Evolutionary conservation across 352 stramenopile species (phyloP).

Genomic region (Elongisporangium anandrum): DNA sequence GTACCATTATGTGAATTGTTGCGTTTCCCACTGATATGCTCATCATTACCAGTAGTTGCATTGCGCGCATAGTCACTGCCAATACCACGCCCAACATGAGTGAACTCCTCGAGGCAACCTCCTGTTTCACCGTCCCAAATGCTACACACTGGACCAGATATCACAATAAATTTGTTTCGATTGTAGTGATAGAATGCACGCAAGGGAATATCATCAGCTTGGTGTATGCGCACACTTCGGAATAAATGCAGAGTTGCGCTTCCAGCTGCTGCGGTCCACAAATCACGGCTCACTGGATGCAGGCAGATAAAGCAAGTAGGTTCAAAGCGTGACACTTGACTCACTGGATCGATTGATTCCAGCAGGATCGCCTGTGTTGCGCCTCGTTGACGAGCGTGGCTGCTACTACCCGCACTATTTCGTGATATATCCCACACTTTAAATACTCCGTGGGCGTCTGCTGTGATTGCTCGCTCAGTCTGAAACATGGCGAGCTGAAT

Average conservation of each 20-base stretch:
- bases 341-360: slow-evolving; percentile 54
- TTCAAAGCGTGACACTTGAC: slow-evolving; percentile 50
- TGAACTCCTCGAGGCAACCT: slow-evolving; percentile 51
- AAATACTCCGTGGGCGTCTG: slow-evolving; percentile 62
- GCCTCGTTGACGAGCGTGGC: background rate
- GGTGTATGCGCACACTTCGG: slow-evolving; percentile 49
- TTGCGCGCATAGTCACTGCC: slow-evolving; percentile 8
- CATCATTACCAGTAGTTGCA: background rate
- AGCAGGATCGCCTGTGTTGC: slow-evolving; percentile 56
- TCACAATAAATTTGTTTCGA: slow-evolving; percentile 63
- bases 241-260: slow-evolving; percentile 55
- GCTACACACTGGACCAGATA: slow-evolving; percentile 53
- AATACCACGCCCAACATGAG: slow-evolving; percentile 23
- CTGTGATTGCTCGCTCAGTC: slow-evolving; percentile 78
- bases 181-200: slow-evolving; percentile 69
- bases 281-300: slow-evolving; percentile 45
- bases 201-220: slow-evolving; percentile 66
- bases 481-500: slow-evolving; percentile 70
- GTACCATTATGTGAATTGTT: slow-evolving; percentile 13
- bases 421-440: slow-evolving; percentile 86
- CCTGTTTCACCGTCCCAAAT: slow-evolving; percentile 69
- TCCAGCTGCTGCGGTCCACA: slow-evolving; percentile 48
- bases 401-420: slow-evolving; percentile 18
- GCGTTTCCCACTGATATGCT: background rate
- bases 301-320: slow-evolving; percentile 54